phyloP scores from a whole-genome alignment of 2,329 filamentous ascomycete genomes.

The Venturia pyrina region DNA sequence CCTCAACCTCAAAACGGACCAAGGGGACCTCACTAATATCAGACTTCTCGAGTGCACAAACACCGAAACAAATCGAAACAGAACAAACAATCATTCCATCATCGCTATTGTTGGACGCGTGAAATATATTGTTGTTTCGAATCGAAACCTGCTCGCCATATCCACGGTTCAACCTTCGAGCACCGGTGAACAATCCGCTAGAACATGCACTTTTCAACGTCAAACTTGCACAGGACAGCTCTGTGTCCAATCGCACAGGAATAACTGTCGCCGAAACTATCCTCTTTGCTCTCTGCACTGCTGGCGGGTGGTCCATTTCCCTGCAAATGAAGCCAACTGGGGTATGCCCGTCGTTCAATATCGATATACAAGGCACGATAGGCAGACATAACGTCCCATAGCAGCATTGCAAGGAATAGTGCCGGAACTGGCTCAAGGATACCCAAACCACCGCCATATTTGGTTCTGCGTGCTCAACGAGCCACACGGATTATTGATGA shows the following conservation, averaged over 20 bases:
- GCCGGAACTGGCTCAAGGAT: background rate
- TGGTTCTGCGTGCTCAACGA: background rate
- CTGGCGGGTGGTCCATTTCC: background rate
- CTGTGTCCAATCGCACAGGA: background rate
- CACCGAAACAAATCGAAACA: background rate
- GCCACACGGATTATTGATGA: background rate
- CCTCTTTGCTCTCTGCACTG: background rate
- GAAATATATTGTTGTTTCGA: background rate
- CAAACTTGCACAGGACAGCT: background rate
- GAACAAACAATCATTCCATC: background rate
- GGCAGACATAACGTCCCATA: background rate
- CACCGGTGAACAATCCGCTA: background rate
- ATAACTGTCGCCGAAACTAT: background rate
- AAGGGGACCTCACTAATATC: too few relatives aligned
- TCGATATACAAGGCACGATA: constrained; percentile 3
- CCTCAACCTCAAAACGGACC: background rate
- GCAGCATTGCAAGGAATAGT: background rate
- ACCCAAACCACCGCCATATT: background rate
- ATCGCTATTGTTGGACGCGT: background rate
- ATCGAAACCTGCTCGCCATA: background rate
- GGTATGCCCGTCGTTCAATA: background rate
- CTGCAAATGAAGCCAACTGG: background rate
- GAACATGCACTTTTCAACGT: background rate
- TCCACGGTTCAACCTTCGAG: background rate
- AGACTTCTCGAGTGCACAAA: background rate